Conservation (phyloP, 2,329 filamentous ascomycete species). For the Sarocladium oryzae region DNA sequence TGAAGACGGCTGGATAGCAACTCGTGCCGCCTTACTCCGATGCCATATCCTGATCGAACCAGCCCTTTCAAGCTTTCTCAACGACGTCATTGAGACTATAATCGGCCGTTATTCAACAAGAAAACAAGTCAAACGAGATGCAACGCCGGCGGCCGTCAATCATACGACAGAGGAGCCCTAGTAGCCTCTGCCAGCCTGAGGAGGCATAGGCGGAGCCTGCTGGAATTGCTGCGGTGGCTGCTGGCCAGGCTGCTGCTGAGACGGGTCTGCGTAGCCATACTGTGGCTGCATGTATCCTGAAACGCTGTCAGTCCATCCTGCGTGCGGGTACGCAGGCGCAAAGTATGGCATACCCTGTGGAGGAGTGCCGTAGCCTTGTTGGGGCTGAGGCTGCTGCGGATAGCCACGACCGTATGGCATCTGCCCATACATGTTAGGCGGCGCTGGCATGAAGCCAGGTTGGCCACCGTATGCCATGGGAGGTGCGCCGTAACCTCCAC, state of each 20-base stretch:
- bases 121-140: not conserved
- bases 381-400: slow-evolving; percentile 25
- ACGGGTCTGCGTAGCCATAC: slow-evolving; percentile 43
- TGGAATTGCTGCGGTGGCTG: slow-evolving; percentile 22
- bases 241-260: slow-evolving; percentile 30
- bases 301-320: slow-evolving; percentile 6
- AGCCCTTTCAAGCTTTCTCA: not conserved
- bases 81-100: not conserved
- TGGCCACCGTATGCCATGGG: slow-evolving; percentile 31
- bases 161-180: slow-evolving; percentile 17
- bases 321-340: not conserved
- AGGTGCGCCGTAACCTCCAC: slow-evolving; percentile 30
- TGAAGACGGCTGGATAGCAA: not conserved
- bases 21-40: not conserved
- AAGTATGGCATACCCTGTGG: slow-evolving; percentile 33
- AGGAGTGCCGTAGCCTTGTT: slow-evolving; percentile 27
- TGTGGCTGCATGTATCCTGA: slow-evolving; percentile 31
- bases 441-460: slow-evolving; percentile 13
- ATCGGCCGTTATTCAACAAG: slow-evolving; percentile 5
- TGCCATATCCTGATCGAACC: not conserved
- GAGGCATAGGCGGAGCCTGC: slow-evolving; percentile 28
- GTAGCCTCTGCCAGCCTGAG: slow-evolving; percentile 33
- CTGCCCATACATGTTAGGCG: slow-evolving; percentile 30
- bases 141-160: not conserved
- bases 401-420: slow-evolving; percentile 32